Percentiles rank a stretch among this genome's conserved stretches.
Evolutionary conservation across 768 basidiomycete genomes (phyloP).

Genomic region (Lactarius sanguifluus): DNA sequence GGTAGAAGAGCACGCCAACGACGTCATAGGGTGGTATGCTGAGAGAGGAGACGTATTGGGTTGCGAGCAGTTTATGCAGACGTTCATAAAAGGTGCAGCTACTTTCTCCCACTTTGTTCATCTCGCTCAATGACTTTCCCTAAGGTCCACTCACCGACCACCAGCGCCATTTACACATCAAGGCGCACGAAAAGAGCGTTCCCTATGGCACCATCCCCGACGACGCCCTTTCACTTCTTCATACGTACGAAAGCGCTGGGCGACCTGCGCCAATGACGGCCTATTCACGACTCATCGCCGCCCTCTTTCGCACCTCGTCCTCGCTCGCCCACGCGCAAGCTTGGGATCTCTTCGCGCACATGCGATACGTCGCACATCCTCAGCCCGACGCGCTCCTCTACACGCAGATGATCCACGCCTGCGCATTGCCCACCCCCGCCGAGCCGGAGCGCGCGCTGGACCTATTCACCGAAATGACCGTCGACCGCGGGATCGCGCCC

Average conservation of each 20-base stretch:
- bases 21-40: conserved; percentile 24
- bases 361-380: conserved; percentile 94
- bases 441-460: conserved; percentile 93
- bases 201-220: conserved; percentile 52
- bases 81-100: conserved; percentile 45
- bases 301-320: conserved; percentile 50
- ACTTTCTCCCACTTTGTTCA: conserved; percentile 2
- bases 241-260: conserved; percentile 65
- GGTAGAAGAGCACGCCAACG: conserved; percentile 37
- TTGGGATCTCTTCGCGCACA: conserved; percentile 94
- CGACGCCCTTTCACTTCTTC: conserved; percentile 64
- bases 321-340: conserved; percentile 65
- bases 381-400: conserved; percentile 71
- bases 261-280: conserved; percentile 68
- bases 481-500: conserved; percentile 62
- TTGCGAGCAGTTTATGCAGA: conserved; percentile 45
- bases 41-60: conserved; percentile 19
- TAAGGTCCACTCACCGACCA: conserved; percentile 44
- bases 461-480: conserved; percentile 89
- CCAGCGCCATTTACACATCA: conserved; percentile 73
- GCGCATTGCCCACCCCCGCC: conserved; percentile 60
- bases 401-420: conserved; percentile 84
- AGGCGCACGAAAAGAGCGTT: conserved; percentile 56
- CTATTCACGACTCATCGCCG: conserved; percentile 67
- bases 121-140: conserved; percentile 21